A percentile compares a stretch with the other conserved stretches of the same genome.
Conservation (phyloP, 768 basidiomycete genomes). For the Suillus variegatus region DNA sequence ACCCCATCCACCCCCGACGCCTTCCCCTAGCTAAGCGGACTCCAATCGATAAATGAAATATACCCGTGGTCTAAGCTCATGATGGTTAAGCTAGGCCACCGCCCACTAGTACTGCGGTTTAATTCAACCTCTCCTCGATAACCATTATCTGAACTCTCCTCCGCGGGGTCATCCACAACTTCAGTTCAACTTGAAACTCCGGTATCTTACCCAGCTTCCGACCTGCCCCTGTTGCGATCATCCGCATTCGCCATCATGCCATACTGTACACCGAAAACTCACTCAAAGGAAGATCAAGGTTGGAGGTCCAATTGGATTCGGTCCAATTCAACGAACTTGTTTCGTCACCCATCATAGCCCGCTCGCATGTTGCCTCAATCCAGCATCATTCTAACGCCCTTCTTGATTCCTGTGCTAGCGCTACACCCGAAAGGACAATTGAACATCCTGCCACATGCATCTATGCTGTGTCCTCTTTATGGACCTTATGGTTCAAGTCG, state of each 20-base stretch:
- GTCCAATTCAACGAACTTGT: neutral
- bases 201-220: neutral
- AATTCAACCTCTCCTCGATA: neutral
- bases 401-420: neutral
- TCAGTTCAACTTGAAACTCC: neutral
- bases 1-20: neutral
- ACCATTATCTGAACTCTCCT: neutral
- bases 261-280: neutral
- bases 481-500: neutral
- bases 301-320: neutral
- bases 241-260: neutral
- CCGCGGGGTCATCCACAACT: neutral
- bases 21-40: neutral
- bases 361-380: neutral
- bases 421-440: slow-evolving; percentile 4
- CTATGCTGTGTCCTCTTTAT: neutral
- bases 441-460: neutral
- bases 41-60: neutral
- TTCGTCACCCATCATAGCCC: slow-evolving; percentile 3
- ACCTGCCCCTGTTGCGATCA: neutral
- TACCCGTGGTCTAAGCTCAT: neutral
- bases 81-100: neutral
- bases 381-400: neutral
- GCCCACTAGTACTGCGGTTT: neutral
- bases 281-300: neutral